Base-by-base conservation (phyloP, 1,139 yeast genomes). In the Blastobotrys buckinghamii region DNA sequence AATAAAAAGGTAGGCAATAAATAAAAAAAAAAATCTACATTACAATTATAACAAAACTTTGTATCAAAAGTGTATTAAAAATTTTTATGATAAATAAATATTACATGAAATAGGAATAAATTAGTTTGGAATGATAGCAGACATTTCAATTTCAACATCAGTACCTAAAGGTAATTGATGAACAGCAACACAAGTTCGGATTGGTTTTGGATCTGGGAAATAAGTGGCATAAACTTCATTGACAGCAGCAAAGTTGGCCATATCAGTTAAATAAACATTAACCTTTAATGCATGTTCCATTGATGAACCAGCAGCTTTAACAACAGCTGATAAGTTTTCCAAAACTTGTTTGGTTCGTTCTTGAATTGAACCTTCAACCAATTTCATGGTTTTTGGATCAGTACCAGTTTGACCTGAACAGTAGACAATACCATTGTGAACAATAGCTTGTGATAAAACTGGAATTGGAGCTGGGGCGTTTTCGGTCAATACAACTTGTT, bases 141-240 rank as follows among this genome's bases (percentile, higher is more conserved):
- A 52, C 54, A 59, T 55, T 66, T 81, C 86, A 36, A 59, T 57
- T 48, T 60, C 63, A 30, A 60, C 62, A 39, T 60, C 62, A 39
- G 61, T 59, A 42, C 54, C 53, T 45, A 57, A 41, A 17, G 61
- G 62, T 47, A 59, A 51, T 50, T 59, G 60, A 51, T 55, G 54
- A n/a, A 59, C 68, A 39, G 76, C 70, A 27, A 78, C 73, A 59
- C 82, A 77, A 46, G 78, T 72, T 64, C 84, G 70, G 27, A 79
- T 77, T n/a, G 84, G 84, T 59, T 71, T 70, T 47, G 70, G 70
- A 30, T 55, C 55, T 45, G 44, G 45, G 61, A 78, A 75, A 59
- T 73, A 67, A 55, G 71, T 66, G 22, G 68, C 71, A 60, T 78
- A 78, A 37, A 78, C 71, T 48, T 68, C 63, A 61, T 77, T 78